Base-by-base conservation (phyloP, 1,284 basidiomycete genomes). In the Prillingera fragicola region DNA sequence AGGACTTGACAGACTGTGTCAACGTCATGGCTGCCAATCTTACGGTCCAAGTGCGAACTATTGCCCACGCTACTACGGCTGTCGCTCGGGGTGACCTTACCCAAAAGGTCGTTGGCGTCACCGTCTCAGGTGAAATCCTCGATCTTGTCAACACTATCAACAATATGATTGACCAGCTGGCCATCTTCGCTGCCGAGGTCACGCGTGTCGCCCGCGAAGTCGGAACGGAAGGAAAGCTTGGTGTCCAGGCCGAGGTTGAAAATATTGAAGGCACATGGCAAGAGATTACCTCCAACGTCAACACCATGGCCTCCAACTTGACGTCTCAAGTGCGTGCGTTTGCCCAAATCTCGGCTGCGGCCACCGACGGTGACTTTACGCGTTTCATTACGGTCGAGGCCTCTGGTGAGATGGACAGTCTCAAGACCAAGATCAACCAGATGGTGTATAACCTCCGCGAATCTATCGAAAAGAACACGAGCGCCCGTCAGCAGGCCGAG, bases 351-450 rank as follows among this genome's bases (percentile, higher is more conserved):
- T 94, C 90, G 0, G 92, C 94, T 0, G 95, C 95, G 2, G 95
- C 95, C 13, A 97, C 94, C 75, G 94, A 97, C 65, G 95, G 95
- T 51, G 95, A 99, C 74, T 98, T 97, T 73, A 94, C 90, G 17
- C 82, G 92, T 17, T 98, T 98, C 77, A 97, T 98, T 75, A 98
- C 95, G 14, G 94, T 99, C 65, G 94, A 98, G 65, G 95, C 94
- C 0, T 86, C 83, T 45, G 95, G 95, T 45, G 95, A 98, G 73
- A 97, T 98, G 95, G 94, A 98, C 74, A 92, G 87, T 50, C 80
- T 99, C 73, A 98, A 98, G 79, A 97, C 90, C 5, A 95, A 97
- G 75, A 69, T 70, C 55, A 69, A 70, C 43, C 89, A 95, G 72
- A 97, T 97, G 94, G 90, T 98, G 49, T 96, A 91, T 76, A 94